Evolutionary conservation across 805 yeast genomes (phyloP), one percentile per base, ranked within the genome.

Genomic region (Saturnispora quitensis): DNA sequence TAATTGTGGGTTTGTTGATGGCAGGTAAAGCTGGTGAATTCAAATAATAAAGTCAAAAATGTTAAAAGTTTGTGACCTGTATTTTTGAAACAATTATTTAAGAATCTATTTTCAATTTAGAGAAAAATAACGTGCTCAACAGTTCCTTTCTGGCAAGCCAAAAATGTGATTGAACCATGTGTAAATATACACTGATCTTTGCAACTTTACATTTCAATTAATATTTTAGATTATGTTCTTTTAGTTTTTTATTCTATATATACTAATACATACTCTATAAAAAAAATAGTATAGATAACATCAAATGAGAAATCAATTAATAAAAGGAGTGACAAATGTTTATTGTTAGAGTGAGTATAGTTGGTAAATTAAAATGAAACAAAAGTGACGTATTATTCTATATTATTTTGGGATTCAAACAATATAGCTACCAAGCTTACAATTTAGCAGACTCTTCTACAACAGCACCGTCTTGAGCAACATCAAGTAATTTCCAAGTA

Each of bases 1-100:
- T 93, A 60, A 93, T 93, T 72, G 97, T 93, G 50, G 99, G 99
- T 46, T 79, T 93, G 62, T 78, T 93, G 69, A 93, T 93, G 97
- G 93, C 97, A 43, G 95, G 88, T 58, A 91, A 89, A 70, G 97
- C 98, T 33, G 81, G 75, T 51, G 98, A 91, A 65, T 89, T 90
- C 69, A 73, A 81, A 65, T 86, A 69, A 67, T 27, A 33, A 44
- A 25, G 8, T 17, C 4, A 9, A 18, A 12, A 38, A 18, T 2
- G 18, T 18, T 18, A 18, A 38, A 20, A 18, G 22, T 38, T 18
- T 6, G 42, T 18, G 22, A 18, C 18, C 13, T 18, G 10, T 38
- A 38, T 38, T 18, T 18, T 38, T 38, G 42, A 38, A 38, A 18
- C 42, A 38, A 18, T 15, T 31, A 42, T 28, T 31, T n/a, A 7